phyloP scores from a whole-genome alignment of 495 filamentous ascomycete species.

The Aspergillus indologenus region DNA sequence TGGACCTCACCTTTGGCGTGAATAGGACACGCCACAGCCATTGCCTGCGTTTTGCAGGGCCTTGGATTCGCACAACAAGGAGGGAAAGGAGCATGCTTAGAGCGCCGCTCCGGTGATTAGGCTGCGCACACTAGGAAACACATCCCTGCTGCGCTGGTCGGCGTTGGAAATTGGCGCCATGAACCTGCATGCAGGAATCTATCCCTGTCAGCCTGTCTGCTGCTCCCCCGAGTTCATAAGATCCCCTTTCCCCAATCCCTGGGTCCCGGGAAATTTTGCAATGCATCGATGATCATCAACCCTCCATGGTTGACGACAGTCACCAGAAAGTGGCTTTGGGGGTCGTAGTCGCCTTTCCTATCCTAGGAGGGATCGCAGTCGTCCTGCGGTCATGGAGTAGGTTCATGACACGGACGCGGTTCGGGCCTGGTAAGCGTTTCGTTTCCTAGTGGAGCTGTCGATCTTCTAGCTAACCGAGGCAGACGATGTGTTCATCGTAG shows the following conservation, averaged over 20 bases:
- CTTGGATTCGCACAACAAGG: background rate
- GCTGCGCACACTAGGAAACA: no score
- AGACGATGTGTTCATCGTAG: conserved; percentile 27
- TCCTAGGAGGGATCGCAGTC: conserved; percentile 42
- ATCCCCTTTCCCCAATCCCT: background rate
- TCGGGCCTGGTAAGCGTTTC: conserved; percentile 23
- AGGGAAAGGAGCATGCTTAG: background rate
- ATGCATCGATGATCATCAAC: no score
- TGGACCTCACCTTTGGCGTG: no score
- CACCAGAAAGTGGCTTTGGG: conserved; percentile 43
- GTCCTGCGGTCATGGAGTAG: conserved; percentile 42
- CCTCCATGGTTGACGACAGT: conserved; percentile 21
- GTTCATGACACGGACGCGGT: conserved; percentile 33
- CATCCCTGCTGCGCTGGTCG: no score
- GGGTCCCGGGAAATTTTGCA: no score
- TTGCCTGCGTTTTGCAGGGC: background rate
- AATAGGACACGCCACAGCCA: background rate
- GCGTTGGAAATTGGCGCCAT: no score
- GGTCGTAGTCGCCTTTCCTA: conserved; percentile 46
- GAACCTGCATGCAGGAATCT: no score
- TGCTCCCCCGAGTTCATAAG: background rate
- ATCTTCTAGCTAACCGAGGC: conserved; percentile 11
- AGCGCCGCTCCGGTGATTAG: background rate
- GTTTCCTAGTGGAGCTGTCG: conserved; percentile 34
- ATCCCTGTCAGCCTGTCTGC: no score